Evolutionary conservation across 768 basidiomycete genomes (phyloP).

Genomic region (Boletus vinaceobasis): DNA sequence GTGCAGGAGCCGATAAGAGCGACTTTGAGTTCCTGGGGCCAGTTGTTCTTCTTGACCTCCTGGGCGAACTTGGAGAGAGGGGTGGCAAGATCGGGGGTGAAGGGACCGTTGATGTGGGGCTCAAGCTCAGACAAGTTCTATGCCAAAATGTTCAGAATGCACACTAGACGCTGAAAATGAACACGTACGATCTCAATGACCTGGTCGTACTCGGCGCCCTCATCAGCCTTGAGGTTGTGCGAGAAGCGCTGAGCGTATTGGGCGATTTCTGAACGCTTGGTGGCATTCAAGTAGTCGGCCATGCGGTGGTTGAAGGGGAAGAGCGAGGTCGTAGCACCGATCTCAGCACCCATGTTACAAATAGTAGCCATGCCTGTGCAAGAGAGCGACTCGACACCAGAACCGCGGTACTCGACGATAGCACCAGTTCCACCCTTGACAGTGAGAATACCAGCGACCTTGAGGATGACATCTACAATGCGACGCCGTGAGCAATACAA

Average conservation of each 20-base stretch:
- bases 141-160: background rate
- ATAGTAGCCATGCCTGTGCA: slow-evolving; percentile 99
- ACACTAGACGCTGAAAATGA: background rate
- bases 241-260: slow-evolving; percentile 85
- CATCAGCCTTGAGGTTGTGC: slow-evolving; percentile 87
- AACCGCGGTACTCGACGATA: slow-evolving; percentile 94
- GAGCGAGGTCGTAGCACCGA: slow-evolving; percentile 96
- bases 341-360: slow-evolving; percentile 99
- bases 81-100: slow-evolving; percentile 99
- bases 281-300: slow-evolving; percentile 92
- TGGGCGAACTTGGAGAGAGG: slow-evolving; percentile 94
- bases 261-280: slow-evolving; percentile 84
- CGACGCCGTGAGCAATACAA: slow-evolving; percentile 7
- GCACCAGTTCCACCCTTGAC: slow-evolving; percentile 99
- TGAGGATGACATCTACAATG: slow-evolving; percentile 86
- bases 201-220: slow-evolving; percentile 90
- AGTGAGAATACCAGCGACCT: slow-evolving; percentile 97
- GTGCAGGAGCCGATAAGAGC: slow-evolving; percentile 99
- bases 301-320: slow-evolving; percentile 99
- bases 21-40: slow-evolving; percentile 97
- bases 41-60: slow-evolving; percentile 90
- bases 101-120: slow-evolving; percentile 99
- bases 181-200: slow-evolving; percentile 80
- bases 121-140: slow-evolving; percentile 96
- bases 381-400: slow-evolving; percentile 93